phyloP scores from a whole-genome alignment of 2,329 filamentous ascomycete species.

The Sporothrix variecibatus region DNA sequence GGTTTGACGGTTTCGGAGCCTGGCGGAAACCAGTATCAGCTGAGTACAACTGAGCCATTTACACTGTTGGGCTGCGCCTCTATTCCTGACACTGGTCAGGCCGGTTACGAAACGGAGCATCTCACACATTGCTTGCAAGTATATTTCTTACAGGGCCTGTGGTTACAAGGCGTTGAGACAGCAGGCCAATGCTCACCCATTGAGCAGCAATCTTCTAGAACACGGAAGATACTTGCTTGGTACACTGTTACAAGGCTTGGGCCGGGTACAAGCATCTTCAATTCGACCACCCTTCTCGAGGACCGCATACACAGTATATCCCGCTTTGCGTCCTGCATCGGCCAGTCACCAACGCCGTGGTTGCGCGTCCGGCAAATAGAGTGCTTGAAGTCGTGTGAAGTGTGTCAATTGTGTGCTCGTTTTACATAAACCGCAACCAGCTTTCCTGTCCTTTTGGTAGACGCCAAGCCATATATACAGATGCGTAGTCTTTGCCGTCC shows the following conservation, averaged over 20 bases:
- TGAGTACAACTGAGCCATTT: neutral
- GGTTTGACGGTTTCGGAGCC: slow-evolving; percentile 12
- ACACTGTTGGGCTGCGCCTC: neutral
- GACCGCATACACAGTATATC: neutral
- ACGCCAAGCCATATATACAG: neutral
- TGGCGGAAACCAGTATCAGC: neutral
- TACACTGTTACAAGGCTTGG: neutral
- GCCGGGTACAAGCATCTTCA: neutral
- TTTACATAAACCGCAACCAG: slow-evolving; percentile 14
- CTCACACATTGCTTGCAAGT: neutral
- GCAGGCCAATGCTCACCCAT: neutral
- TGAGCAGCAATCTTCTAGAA: neutral
- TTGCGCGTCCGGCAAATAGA: slow-evolving; percentile 15
- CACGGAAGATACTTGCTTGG: no score
- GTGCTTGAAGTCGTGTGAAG: neutral
- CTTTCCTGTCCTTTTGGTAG: neutral
- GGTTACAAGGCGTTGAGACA: neutral
- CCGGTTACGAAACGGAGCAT: neutral
- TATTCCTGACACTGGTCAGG: neutral
- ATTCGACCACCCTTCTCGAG: neutral
- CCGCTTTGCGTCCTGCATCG: neutral
- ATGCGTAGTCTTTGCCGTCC: neutral
- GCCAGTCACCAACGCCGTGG: slow-evolving; percentile 14
- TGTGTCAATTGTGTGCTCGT: slow-evolving; percentile 4
- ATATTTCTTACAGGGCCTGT: neutral